Conservation (phyloP, 805 yeast genomes). For the Starmerella davenportii region DNA sequence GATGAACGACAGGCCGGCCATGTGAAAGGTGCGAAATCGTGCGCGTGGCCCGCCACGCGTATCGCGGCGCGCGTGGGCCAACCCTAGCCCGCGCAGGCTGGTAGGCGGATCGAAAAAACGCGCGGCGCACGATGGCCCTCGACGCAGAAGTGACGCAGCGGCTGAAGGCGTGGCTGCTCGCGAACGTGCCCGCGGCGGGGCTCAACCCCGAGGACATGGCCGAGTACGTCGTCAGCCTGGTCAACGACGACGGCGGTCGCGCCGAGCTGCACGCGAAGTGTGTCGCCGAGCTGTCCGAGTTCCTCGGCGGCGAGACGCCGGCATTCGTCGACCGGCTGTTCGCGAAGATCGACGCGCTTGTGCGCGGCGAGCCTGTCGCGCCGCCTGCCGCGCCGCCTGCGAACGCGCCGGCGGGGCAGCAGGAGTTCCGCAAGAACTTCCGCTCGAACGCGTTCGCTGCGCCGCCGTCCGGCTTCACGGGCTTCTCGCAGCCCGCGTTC, state of each 20-base stretch:
- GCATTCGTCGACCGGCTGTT: constrained; percentile 24
- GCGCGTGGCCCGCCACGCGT: no score
- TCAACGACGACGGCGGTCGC: constrained; percentile 24
- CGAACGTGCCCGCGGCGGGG: constrained; percentile 6
- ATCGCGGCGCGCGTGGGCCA: no score
- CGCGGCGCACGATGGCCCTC: constrained; percentile 2
- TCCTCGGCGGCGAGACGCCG: constrained; percentile 22
- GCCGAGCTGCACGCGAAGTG: constrained; percentile 23
- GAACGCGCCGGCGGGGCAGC: neutral
- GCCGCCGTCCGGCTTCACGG: neutral
- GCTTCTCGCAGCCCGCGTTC: neutral
- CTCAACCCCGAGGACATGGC: constrained; percentile 23
- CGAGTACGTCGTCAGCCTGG: constrained; percentile 30
- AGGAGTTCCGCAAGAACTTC: constrained; percentile 18
- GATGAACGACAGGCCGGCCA: no score
- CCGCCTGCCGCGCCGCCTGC: neutral
- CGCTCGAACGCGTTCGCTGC: constrained; percentile 4
- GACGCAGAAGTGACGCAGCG: constrained; percentile 5
- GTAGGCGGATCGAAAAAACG: no score
- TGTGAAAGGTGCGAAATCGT: no score
- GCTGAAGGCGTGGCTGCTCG: constrained; percentile 14
- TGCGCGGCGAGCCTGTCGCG: neutral
- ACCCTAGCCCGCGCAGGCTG: no score
- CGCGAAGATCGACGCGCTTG: constrained; percentile 16
- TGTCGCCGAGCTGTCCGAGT: constrained; percentile 26